Evolutionary conservation across 1,284 basidiomycete species (phyloP).

Genomic region (Ceratobasidium sp.): DNA sequence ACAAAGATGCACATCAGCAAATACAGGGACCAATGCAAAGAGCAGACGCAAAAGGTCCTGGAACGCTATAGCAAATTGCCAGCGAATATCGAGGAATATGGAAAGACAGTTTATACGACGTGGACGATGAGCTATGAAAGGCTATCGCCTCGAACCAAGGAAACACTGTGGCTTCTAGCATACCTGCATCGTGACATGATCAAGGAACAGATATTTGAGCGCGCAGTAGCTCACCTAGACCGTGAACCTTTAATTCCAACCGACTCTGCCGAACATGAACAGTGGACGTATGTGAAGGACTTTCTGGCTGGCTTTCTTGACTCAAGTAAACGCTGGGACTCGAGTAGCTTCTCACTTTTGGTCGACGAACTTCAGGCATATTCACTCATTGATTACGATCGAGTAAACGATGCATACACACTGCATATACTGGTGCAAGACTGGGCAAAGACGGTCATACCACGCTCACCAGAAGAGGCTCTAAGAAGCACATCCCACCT

Average conservation of each 20-base stretch:
- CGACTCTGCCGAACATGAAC: background rate
- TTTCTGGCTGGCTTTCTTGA: background rate
- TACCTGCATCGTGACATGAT: slow-evolving; percentile 15
- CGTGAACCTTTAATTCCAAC: background rate
- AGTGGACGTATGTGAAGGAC: background rate
- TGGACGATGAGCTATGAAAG: slow-evolving; percentile 4
- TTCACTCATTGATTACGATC: slow-evolving; percentile 12
- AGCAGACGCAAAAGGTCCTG: background rate
- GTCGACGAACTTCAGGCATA: background rate
- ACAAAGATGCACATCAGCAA: background rate
- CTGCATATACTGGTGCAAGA: slow-evolving; percentile 17
- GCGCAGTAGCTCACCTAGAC: background rate
- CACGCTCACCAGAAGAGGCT: background rate
- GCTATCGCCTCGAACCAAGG: background rate
- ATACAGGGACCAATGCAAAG: background rate
- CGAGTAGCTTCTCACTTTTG: background rate
- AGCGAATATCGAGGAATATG: background rate
- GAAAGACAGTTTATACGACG: slow-evolving; percentile 1
- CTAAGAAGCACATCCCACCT: background rate
- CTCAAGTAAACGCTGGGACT: background rate
- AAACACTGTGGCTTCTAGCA: slow-evolving; percentile 16
- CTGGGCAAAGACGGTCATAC: background rate
- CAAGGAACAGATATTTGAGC: background rate
- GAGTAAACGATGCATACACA: background rate
- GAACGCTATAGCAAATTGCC: background rate